Evolutionary conservation across 2,329 filamentous ascomycete species (phyloP), one percentile per base, ranked within the genome.

Genomic region (Ascochyta viciae-villosae): DNA sequence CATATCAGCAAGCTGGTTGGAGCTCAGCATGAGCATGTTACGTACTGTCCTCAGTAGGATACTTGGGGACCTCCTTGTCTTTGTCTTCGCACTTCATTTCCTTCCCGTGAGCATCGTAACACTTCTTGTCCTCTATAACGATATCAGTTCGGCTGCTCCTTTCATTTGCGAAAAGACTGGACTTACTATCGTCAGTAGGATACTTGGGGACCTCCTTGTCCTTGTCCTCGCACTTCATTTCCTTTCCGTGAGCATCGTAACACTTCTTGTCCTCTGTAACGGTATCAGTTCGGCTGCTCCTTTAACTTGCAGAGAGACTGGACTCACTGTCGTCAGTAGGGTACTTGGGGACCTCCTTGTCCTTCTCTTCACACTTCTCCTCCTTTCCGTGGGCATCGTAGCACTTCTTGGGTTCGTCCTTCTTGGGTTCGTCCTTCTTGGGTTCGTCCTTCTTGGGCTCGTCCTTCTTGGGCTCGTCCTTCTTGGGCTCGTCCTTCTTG

Each of bases 341-440:
- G 6, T 47, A 19, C 23, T 48, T 39, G 10, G 26, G 13, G 15
- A 49, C 23, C 15, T 54, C 29, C 39, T 53, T 19, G 16, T 19
- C 16, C 16, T 19, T 19, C 16, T 44, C 44, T 3, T 40, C 41
- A 29, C 49, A 41, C 15, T 46, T 15, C 24, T 41, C 29, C 7
- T 46, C 31, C 15, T 47, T 39, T 16, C 41, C 41, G 15, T 31
- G 26, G 2, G 48, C 34, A 12, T 55, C 37, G 6, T 39, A 37
- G 6, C 50, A 29, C 15, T 52, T 44, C 4, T 38, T 29, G 12
- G 49, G 23, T 15, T 58, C 44, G 4, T 57, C 44, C 7, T 35
- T 35, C 16, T 19, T 19, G 16, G 16, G 16, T 19, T 19, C 16
- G 16, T 19, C 16, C 16, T 19, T 19, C 16, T 19, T 19, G 16